Evolutionary conservation across 2,329 filamentous ascomycete species (phyloP).

Genomic region (Sporothrix pseudoabietina): DNA sequence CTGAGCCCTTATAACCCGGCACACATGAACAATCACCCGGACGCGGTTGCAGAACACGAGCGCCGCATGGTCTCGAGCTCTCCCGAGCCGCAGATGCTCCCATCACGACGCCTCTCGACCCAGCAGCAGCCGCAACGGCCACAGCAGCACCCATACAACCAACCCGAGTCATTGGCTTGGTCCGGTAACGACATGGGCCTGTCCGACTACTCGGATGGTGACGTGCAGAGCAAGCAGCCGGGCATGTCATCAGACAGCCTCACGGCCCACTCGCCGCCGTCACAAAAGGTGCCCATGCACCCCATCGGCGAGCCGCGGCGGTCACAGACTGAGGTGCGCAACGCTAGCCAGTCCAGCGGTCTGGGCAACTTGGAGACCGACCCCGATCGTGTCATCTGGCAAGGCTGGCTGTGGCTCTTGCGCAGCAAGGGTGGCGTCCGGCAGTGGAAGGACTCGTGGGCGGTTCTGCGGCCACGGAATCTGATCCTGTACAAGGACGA

Average conservation of each 20-base stretch:
- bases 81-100: slow-evolving; percentile 57
- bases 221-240: slow-evolving; percentile 49
- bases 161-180: slow-evolving; percentile 62
- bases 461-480: slow-evolving; percentile 81
- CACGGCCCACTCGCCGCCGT: slow-evolving; percentile 45
- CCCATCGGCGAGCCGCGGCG: slow-evolving; percentile 18
- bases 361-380: slow-evolving; percentile 56
- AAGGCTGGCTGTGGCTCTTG: slow-evolving; percentile 84
- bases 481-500: slow-evolving; percentile 93
- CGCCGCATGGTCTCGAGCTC: slow-evolving; percentile 58
- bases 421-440: slow-evolving; percentile 80
- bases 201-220: slow-evolving; percentile 82
- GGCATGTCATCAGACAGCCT: slow-evolving; percentile 58
- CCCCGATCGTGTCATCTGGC: slow-evolving; percentile 87
- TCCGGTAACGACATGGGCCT: slow-evolving; percentile 71
- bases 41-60: slow-evolving; percentile 44
- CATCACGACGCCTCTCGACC: slow-evolving; percentile 55
- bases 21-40: slow-evolving; percentile 30
- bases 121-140: slow-evolving; percentile 42
- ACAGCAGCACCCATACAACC: slow-evolving; percentile 39
- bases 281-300: background rate
- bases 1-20: slow-evolving; percentile 25
- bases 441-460: slow-evolving; percentile 95
- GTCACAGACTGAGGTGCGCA: slow-evolving; percentile 40
- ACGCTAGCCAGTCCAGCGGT: slow-evolving; percentile 65